Base-by-base conservation (phyloP, 176 grass and related monocot genomes). In the Poa pratensis region DNA sequence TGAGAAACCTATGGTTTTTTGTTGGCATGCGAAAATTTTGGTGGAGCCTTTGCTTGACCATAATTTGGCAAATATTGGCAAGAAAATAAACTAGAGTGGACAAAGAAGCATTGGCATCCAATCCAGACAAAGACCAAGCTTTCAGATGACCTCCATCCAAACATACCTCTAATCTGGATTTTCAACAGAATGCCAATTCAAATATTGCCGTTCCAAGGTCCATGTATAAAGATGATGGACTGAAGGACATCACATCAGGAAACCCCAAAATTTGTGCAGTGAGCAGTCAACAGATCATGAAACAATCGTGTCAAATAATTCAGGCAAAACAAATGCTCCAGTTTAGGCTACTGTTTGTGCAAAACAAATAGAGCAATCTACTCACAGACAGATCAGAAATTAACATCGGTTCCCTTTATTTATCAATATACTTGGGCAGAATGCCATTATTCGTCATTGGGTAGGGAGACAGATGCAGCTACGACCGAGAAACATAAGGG, bases 361-460 rank as follows among this genome's bases (percentile, higher is more conserved):
- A 34, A 34, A 67, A 66, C 16, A 34, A 67, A 28, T 0, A 24
- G 3, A 60, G 5, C n/a, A 24, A 24, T 4, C 20, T 13, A 72
- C 39, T 24, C 4, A 69, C 18, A 69, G 50, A 73, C 23, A 27
- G 5, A 34, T 34, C 27, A 52, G 72, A 20, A 52, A 53, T 75
- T 53, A 75, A 20, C 48, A 75, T 53, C 9, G 9, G 50, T 53
- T 53, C 22, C 17, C 4, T 75, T 53, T 75, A 75, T 75, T 75
- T 20, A 75, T 75, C 17, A 75, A 75, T 53, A 34, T 75, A 75
- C 48, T 75, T 20, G 16, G 65, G 32, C 26, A 17, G 52, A 53
- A 75, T 34, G 48, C 9, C 48, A 75, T 75, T 75, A 75, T 75
- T 75, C 73, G 17, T 75, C 72, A 32, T 26, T 53, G 72, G 16